Base-by-base conservation (phyloP, 306 rosid genomes). In the Lithocarpus polystachyus region DNA sequence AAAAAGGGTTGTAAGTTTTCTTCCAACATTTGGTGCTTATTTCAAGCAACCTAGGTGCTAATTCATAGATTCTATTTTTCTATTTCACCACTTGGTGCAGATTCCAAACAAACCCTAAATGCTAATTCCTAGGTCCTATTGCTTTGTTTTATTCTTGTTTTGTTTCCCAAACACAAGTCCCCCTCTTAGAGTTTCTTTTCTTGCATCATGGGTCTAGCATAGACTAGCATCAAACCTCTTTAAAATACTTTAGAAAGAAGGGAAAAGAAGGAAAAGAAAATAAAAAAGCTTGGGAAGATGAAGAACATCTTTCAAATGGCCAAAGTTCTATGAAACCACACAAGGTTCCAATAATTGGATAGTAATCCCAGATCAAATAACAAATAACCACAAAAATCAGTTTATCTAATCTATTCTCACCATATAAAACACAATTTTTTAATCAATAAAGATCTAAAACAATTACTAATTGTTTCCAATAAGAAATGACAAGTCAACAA, bases 401-500 rank as follows among this genome's bases (percentile, higher is more conserved):
- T 72, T 72, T 33, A 52, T 72, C 28, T 24, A 17, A 54, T 31
- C 5, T 31, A 73, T 19, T 73, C 10, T 29, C 53, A 78, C 48
- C 53, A 67, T 5, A 45, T 20, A 61, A 72, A 75, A 71, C 4
- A n/a, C 60, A 54, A 56, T 22, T 61, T 71, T 82, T 69, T 73
- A 24, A 64, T 71, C 74, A 70, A 69, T 72, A 67, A 52, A 56
- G 67, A 77, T 52, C 33, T 7, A 26, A 35, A 73, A 76, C 40
- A 80, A 57, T 20, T 31, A 53, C 43, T 52, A 74, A 40, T 52
- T n/a, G 10, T 68, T 52, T 75, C 65, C 78, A 75, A 72, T 20
- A 61, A 69, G 57, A 73, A 62, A 43, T 51, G 71, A 61, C 51
- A 62, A 72, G 80, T 73, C 78, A 72, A 68, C 18, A n/a, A 62